phyloP scores from a whole-genome alignment of 169 alveolate species.

The Plasmodium yoelii region DNA sequence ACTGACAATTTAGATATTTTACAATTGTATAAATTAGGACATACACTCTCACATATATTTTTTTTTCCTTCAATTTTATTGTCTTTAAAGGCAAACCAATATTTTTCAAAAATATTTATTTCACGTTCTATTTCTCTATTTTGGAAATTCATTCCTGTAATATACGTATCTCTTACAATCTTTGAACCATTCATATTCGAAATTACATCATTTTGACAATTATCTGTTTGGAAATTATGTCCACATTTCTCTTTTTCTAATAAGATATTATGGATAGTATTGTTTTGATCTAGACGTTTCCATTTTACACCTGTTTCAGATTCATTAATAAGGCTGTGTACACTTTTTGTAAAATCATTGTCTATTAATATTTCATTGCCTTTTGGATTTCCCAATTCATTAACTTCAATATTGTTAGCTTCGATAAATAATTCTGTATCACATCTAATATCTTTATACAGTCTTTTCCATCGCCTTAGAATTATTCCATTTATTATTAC shows the following conservation, averaged over 20 bases:
- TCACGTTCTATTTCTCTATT: neutral
- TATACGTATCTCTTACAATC: too few relatives aligned
- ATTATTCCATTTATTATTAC: constrained; percentile 80
- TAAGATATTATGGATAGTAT: constrained; percentile 14
- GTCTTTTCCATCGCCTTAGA: constrained; percentile 77
- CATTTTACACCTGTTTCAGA: constrained; percentile 1
- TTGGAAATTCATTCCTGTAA: too few relatives aligned
- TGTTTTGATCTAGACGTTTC: constrained; percentile 14
- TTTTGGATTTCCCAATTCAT: constrained; percentile 46
- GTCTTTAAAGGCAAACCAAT: constrained; percentile 50
- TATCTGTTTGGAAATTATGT: neutral
- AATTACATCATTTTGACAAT: neutral
- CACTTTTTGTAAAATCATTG: constrained; percentile 57
- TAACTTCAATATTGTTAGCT: constrained; percentile 77
- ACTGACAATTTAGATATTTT: constrained; percentile 47
- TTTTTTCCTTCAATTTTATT: constrained; percentile 69
- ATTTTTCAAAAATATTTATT: constrained; percentile 42
- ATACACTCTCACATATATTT: constrained; percentile 58
- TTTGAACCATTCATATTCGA: neutral
- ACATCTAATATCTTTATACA: constrained; percentile 80
- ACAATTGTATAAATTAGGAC: constrained; percentile 72
- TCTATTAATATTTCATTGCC: constrained; percentile 34
- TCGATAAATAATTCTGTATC: constrained; percentile 81
- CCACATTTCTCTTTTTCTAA: constrained; percentile 36
- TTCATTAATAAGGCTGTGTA: constrained; percentile 57